These are phyloP conservation scores for Rhynchosporium secalis DNA, from an alignment of 2,329 filamentous ascomycete species.

Conservation along the genomic window DNA sequence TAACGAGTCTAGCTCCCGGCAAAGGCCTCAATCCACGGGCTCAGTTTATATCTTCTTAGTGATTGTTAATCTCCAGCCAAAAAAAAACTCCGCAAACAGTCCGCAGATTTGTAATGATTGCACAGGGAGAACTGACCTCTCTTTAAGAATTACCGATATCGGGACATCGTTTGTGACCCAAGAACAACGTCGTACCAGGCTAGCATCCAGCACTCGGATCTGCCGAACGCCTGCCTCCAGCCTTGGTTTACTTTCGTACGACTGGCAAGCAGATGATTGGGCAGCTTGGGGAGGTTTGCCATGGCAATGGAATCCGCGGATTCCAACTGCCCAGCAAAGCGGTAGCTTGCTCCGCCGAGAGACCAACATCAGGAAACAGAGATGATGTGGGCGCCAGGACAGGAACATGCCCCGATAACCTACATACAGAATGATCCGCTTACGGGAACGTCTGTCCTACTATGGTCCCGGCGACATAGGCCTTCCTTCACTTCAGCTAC, in stretches of 20 bases:
- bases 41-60: too few relatives aligned
- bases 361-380: background rate
- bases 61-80: too few relatives aligned
- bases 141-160: too few relatives aligned
- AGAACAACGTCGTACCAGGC: too few relatives aligned
- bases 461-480: too few relatives aligned
- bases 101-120: too few relatives aligned
- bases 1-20: background rate
- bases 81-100: too few relatives aligned
- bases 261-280: slow-evolving; percentile 5
- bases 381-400: background rate
- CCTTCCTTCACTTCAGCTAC: background rate
- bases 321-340: background rate
- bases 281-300: slow-evolving; percentile 6
- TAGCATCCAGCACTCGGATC: background rate
- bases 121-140: too few relatives aligned
- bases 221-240: background rate
- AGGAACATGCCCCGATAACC: background rate
- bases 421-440: background rate
- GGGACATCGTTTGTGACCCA: too few relatives aligned
- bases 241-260: background rate
- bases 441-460: background rate
- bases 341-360: slow-evolving; percentile 7
- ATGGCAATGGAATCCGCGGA: background rate
- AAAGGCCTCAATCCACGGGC: too few relatives aligned